These are phyloP conservation scores for Aspergillus panamensis DNA, from an alignment of 495 filamentous ascomycete genomes.

Conservation along the genomic window DNA sequence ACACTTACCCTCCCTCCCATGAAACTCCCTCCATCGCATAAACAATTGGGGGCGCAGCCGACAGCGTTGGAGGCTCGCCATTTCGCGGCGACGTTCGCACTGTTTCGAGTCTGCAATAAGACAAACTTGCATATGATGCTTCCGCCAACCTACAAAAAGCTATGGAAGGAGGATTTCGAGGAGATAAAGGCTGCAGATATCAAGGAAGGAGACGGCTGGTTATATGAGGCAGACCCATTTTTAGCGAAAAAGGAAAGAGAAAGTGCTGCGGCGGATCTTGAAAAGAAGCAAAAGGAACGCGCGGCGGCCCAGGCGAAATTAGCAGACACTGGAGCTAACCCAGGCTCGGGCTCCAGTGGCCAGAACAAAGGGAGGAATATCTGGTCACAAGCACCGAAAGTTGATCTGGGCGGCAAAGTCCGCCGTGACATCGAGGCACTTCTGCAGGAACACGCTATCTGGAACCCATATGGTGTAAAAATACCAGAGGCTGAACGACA, in stretches of 20 bases:
- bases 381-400: slow-evolving; percentile 82
- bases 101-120: slow-evolving; percentile 91
- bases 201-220: slow-evolving; percentile 74
- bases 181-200: slow-evolving; percentile 73
- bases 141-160: slow-evolving; percentile 78
- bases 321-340: slow-evolving; percentile 47
- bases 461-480: slow-evolving; percentile 74
- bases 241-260: slow-evolving; percentile 72
- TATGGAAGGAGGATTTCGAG: slow-evolving; percentile 86
- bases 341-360: slow-evolving; percentile 32
- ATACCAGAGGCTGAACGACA: slow-evolving; percentile 56
- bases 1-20: slow-evolving; percentile 70
- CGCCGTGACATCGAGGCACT: slow-evolving; percentile 73
- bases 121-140: slow-evolving; percentile 90
- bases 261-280: slow-evolving; percentile 62
- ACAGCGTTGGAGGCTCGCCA: slow-evolving; percentile 87
- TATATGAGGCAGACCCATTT: slow-evolving; percentile 97
- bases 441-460: slow-evolving; percentile 69
- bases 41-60: slow-evolving; percentile 62
- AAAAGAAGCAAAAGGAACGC: slow-evolving; percentile 65
- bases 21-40: slow-evolving; percentile 69
- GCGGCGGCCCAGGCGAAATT: slow-evolving; percentile 61
- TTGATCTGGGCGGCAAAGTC: slow-evolving; percentile 83
- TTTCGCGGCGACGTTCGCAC: slow-evolving; percentile 83
- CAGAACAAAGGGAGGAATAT: slow-evolving; percentile 52